These are phyloP conservation scores for Colletotrichum sp. DNA, from an alignment of 2,329 filamentous ascomycete genomes.

Conservation along the genomic window DNA sequence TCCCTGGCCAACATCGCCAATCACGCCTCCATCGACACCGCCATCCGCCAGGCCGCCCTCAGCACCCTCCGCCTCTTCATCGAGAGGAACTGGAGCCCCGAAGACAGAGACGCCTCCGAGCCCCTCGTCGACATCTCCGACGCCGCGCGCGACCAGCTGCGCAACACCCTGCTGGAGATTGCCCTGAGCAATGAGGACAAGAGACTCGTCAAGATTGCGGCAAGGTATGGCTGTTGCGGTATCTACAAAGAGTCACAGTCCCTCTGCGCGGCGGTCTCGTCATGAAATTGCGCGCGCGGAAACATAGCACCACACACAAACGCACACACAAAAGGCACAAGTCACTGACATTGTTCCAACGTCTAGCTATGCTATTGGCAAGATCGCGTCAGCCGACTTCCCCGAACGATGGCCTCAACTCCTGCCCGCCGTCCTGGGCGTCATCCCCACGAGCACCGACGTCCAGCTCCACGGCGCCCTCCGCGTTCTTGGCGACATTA, in stretches of 20 bases:
- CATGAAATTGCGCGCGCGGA: neutral
- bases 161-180: slow-evolving; percentile 76
- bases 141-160: slow-evolving; percentile 74
- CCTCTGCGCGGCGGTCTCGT: neutral
- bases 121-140: slow-evolving; percentile 72
- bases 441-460: slow-evolving; percentile 79
- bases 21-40: slow-evolving; percentile 73
- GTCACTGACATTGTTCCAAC: slow-evolving; percentile 13
- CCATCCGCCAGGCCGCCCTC: slow-evolving; percentile 84
- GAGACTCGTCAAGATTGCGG: slow-evolving; percentile 86
- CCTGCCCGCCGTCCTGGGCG: slow-evolving; percentile 77
- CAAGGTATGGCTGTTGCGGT: slow-evolving; percentile 62
- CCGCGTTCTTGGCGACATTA: slow-evolving; percentile 84
- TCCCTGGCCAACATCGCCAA: slow-evolving; percentile 82
- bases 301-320: neutral
- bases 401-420: slow-evolving; percentile 94
- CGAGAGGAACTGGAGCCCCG: slow-evolving; percentile 80
- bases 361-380: slow-evolving; percentile 78
- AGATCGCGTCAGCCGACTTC: slow-evolving; percentile 92
- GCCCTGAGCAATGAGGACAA: slow-evolving; percentile 76
- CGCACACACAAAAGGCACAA: neutral
- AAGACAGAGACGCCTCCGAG: slow-evolving; percentile 71
- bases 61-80: slow-evolving; percentile 84
- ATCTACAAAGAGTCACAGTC: neutral
- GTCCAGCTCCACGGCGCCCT: slow-evolving; percentile 87